phyloP scores from a whole-genome alignment of 768 basidiomycete genomes.

The Polyporus arcularius region DNA sequence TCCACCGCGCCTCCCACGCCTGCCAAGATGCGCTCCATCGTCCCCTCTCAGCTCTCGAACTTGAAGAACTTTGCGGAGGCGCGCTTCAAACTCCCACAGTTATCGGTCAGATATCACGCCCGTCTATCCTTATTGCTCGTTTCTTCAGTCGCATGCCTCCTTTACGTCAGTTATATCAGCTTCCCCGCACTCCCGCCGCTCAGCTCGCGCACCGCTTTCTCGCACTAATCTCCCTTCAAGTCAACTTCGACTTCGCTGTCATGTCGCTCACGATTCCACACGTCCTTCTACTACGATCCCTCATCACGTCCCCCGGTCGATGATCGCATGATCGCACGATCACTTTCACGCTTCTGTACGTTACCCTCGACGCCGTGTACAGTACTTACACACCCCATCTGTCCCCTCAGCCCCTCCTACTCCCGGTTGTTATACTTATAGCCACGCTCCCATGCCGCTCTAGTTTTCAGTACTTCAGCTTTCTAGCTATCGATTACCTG shows the following conservation, averaged over 20 bases:
- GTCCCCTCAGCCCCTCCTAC: not conserved
- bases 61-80: not conserved
- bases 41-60: not conserved
- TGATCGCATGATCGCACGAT: too few species aligned
- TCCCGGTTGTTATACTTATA: not conserved
- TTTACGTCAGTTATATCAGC: not conserved
- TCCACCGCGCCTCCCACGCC: not conserved
- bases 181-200: not conserved
- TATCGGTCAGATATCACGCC: not conserved
- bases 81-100: not conserved
- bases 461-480: not conserved
- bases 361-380: too few species aligned
- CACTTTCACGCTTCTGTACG: too few species aligned
- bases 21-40: not conserved
- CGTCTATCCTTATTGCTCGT: slow-evolving; percentile 2
- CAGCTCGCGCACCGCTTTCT: not conserved
- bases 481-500: not conserved
- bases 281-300: not conserved
- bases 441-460: not conserved
- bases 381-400: not conserved
- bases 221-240: not conserved
- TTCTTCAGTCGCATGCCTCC: slow-evolving; percentile 1
- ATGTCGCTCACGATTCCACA: not conserved
- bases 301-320: too few species aligned
- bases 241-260: not conserved